These are phyloP conservation scores for Mortierella sp. DNA, from an alignment of 371 early-diverging fungal species.

Conservation along the genomic window DNA sequence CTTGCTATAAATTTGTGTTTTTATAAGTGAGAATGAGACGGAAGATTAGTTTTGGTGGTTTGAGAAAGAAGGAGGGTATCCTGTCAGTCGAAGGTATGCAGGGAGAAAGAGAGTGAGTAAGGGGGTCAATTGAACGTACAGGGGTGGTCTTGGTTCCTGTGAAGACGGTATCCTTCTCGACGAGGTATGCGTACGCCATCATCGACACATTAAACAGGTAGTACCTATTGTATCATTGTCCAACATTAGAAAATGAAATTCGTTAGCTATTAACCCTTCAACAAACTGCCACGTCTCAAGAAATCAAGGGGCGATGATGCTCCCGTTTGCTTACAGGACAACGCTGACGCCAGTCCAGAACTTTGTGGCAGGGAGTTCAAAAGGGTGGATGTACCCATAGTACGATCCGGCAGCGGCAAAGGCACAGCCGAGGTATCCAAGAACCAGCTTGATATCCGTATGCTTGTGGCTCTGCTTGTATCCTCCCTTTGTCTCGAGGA, in stretches of 20 bases:
- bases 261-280: neutral
- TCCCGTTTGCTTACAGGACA: conserved; percentile 32
- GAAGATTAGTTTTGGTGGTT: neutral
- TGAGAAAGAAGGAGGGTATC: neutral
- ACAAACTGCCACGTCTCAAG: neutral
- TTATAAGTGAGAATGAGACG: neutral
- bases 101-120: neutral
- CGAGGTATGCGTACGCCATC: conserved; percentile 48
- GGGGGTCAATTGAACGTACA: conserved; percentile 23
- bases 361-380: conserved; percentile 47
- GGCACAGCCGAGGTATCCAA: conserved; percentile 48
- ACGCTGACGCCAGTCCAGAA: conserved; percentile 51
- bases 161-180: conserved; percentile 51
- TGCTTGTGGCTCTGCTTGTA: conserved; percentile 56
- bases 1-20: conserved; percentile 19
- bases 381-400: conserved; percentile 54
- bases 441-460: conserved; percentile 48
- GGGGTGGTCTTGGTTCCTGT: conserved; percentile 46
- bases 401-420: conserved; percentile 57
- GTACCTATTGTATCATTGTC: conserved; percentile 24
- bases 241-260: neutral
- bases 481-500: conserved; percentile 44
- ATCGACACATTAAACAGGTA: conserved; percentile 47
- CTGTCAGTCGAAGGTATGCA: neutral
- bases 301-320: neutral